Evolutionary conservation across 495 filamentous ascomycete species (phyloP).

Genomic region (Penicillium crystallinum): DNA sequence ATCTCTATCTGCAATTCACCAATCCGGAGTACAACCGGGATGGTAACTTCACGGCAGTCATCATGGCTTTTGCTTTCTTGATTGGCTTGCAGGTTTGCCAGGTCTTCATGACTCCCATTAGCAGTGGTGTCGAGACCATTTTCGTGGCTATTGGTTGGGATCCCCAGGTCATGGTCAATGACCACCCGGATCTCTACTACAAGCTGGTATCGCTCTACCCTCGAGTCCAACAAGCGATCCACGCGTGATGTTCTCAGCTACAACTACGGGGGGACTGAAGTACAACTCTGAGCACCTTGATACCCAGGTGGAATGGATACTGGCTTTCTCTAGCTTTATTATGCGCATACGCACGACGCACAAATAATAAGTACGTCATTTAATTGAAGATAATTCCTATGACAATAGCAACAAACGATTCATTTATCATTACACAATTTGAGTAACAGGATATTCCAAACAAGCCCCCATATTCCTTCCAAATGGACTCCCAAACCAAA

Average conservation of each 20-base stretch:
- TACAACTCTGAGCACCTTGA: too few species aligned
- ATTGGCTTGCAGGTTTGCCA: conserved; percentile 84
- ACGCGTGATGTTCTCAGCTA: conserved; percentile 38
- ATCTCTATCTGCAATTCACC: conserved; percentile 78
- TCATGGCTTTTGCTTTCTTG: conserved; percentile 79
- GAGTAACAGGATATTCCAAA: not conserved
- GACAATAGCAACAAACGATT: not conserved
- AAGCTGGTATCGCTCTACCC: conserved; percentile 76
- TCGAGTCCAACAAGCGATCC: conserved; percentile 68
- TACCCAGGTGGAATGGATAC: not conserved
- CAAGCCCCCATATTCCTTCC: not conserved
- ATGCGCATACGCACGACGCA: not conserved
- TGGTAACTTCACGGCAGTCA: conserved; percentile 66
- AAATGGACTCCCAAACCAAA: conserved; percentile 3
- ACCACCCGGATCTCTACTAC: conserved; percentile 76
- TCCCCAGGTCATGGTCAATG: conserved; percentile 74
- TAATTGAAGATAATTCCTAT: not conserved
- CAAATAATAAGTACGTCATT: not conserved
- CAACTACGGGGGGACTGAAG: too few species aligned
- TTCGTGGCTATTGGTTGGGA: conserved; percentile 89
- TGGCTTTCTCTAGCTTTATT: not conserved
- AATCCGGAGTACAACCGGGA: conserved; percentile 68
- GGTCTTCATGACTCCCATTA: conserved; percentile 76
- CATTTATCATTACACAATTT: conserved; percentile 18
- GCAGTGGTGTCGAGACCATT: conserved; percentile 63